Evolutionary conservation across 768 basidiomycete genomes (phyloP).

Genomic region (Mycena vitilis): DNA sequence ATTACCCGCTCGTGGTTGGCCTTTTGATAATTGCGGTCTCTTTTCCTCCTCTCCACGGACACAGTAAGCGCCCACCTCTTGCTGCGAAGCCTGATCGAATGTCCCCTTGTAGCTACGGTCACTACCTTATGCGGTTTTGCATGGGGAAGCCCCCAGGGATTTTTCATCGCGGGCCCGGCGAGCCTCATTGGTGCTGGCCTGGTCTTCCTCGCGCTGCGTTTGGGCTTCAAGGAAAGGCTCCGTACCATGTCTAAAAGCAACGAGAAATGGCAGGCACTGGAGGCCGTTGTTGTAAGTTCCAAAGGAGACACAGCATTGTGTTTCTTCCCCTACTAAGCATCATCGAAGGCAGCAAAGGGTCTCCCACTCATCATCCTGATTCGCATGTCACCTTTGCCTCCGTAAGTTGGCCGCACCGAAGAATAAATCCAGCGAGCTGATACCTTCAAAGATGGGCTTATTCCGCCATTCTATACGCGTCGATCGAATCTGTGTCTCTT

Average conservation of each 20-base stretch:
- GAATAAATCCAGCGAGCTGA: not conserved
- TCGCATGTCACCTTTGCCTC: conserved; percentile 84
- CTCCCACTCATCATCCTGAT: conserved; percentile 86
- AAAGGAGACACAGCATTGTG: conserved; percentile 2
- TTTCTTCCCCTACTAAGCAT: conserved; percentile 16
- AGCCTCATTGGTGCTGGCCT: conserved; percentile 74
- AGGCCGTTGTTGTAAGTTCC: conserved; percentile 75
- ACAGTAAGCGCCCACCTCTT: conserved; percentile 45
- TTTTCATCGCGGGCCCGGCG: conserved; percentile 69
- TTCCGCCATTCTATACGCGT: conserved; percentile 83
- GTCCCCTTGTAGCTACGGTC: conserved; percentile 52
- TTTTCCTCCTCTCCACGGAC: conserved; percentile 74
- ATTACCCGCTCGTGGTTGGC: conserved; percentile 62
- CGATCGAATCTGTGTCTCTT: conserved; percentile 78
- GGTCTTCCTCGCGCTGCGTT: conserved; percentile 70
- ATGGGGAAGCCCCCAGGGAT: conserved; percentile 79
- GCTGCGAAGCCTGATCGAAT: not conserved
- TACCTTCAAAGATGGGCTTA: conserved; percentile 69
- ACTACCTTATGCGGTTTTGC: conserved; percentile 84
- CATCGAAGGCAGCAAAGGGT: conserved; percentile 74
- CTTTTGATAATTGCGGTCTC: conserved; percentile 56
- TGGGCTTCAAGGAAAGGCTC: conserved; percentile 66
- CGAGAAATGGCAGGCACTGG: conserved; percentile 82
- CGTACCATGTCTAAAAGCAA: conserved; percentile 70
- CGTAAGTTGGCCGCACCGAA: conserved; percentile 41